phyloP scores from a whole-genome alignment of 2,329 filamentous ascomycete species.

The Colletotrichum noveboracense region DNA sequence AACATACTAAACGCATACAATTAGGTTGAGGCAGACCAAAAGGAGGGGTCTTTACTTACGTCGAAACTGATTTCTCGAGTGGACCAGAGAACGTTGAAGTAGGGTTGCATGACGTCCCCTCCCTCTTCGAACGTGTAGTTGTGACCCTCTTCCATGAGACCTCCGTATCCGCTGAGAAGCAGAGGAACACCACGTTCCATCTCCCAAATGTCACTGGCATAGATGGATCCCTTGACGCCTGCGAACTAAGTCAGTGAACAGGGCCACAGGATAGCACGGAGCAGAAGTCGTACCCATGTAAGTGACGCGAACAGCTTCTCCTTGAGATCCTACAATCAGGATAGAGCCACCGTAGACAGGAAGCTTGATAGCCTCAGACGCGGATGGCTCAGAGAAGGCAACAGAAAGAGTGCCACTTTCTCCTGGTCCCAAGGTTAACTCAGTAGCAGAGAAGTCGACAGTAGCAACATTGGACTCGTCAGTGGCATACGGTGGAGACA shows the following conservation, averaged over 20 bases:
- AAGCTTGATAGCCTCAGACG: background rate
- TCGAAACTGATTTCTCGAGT: slow-evolving; percentile 19
- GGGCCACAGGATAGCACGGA: background rate
- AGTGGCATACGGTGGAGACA: background rate
- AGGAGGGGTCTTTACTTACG: background rate
- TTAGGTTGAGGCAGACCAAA: background rate
- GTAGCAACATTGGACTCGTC: background rate
- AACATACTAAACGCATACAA: background rate
- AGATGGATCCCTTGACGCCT: slow-evolving; percentile 19
- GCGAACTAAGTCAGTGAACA: background rate
- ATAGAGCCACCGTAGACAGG: slow-evolving; percentile 4
- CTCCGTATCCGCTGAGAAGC: slow-evolving; percentile 17
- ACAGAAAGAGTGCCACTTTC: background rate
- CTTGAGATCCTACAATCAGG: background rate
- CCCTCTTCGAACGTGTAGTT: slow-evolving; percentile 24
- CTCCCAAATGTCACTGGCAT: slow-evolving; percentile 23
- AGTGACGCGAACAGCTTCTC: background rate
- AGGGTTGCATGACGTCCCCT: slow-evolving; percentile 18
- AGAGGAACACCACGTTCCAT: slow-evolving; percentile 21
- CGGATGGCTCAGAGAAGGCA: background rate
- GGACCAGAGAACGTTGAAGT: slow-evolving; percentile 24
- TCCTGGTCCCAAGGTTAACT: background rate
- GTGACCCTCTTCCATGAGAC: slow-evolving; percentile 11
- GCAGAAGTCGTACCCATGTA: slow-evolving; percentile 2
- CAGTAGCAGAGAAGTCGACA: background rate